phyloP scores from a whole-genome alignment of 2,329 filamentous ascomycete genomes.

The Aspergillus sojae region DNA sequence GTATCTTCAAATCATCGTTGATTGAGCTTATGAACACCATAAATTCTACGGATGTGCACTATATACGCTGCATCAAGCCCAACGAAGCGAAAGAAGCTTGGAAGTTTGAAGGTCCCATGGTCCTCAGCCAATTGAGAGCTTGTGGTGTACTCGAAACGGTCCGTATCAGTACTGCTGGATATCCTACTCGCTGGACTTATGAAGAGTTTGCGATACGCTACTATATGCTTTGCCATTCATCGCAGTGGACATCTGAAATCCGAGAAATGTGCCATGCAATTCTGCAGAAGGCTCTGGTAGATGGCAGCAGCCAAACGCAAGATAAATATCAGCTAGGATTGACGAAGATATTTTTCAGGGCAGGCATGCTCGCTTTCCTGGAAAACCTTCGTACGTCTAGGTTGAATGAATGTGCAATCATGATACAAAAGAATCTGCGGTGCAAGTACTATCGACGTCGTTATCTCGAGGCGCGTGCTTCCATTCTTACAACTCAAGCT shows the following conservation, averaged over 20 bases:
- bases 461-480: conserved; percentile 82
- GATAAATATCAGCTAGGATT: conserved; percentile 98
- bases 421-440: conserved; percentile 98
- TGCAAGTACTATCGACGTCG: conserved; percentile 93
- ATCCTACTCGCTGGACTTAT: conserved; percentile 97
- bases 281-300: conserved; percentile 81
- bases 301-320: conserved; percentile 69
- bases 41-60: conserved; percentile 96
- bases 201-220: conserved; percentile 97
- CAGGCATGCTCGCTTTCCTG: conserved; percentile 96
- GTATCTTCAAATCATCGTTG: conserved; percentile 97
- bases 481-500: conserved; percentile 80
- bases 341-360: conserved; percentile 99
- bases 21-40: conserved; percentile 99
- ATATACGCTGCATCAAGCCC: conserved; percentile 98
- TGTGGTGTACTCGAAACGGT: conserved; percentile 99
- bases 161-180: conserved; percentile 94
- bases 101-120: conserved; percentile 99
- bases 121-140: conserved; percentile 91
- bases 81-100: conserved; percentile 96
- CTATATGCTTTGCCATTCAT: conserved; percentile 94
- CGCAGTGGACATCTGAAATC: conserved; percentile 90
- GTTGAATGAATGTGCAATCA: conserved; percentile 89
- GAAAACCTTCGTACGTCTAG: conserved; percentile 90
- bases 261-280: conserved; percentile 93